A percentile compares a stretch with the other conserved stretches of the same genome.
Evolutionary conservation across 2,329 filamentous ascomycete species (phyloP).

Genomic region (Colletotrichum sp.): DNA sequence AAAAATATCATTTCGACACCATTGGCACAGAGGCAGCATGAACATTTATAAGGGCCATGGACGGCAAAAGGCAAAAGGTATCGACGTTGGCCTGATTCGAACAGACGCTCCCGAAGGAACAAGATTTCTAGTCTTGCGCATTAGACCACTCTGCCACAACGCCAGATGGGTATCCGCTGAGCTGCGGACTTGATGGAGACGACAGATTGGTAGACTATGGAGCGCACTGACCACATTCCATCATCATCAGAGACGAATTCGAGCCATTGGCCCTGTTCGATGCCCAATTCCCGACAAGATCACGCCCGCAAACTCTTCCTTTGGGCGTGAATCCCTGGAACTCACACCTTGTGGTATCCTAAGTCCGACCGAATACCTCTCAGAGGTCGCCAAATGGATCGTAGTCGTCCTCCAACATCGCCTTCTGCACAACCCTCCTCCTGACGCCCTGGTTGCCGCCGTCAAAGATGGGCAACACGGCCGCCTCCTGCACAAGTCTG

Average conservation of each 20-base stretch:
- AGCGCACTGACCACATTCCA: fast-evolving
- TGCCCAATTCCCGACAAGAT: not conserved
- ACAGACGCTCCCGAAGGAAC: conserved; percentile 22
- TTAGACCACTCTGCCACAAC: conserved; percentile 23
- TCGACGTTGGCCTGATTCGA: conserved; percentile 23
- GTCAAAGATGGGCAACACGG: conserved; percentile 20
- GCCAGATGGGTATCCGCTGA: not conserved
- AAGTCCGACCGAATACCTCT: not conserved
- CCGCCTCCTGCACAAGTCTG: not conserved
- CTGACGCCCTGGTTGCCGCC: conserved; percentile 21
- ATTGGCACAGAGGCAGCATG: not conserved
- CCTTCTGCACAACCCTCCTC: conserved; percentile 6
- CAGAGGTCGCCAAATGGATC: not conserved
- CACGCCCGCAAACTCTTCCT: not conserved
- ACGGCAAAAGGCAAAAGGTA: not conserved
- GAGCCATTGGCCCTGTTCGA: not conserved
- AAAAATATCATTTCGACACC: not conserved
- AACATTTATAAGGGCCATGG: too few species aligned
- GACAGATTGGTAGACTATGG: fast-evolving
- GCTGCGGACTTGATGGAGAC: fast-evolving
- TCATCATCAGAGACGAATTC: not conserved
- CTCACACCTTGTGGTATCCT: not conserved
- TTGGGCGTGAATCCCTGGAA: not conserved
- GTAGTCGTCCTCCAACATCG: not conserved
- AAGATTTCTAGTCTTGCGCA: conserved; percentile 23